Evolutionary conservation across 257 asterid species (phyloP).

Genomic region (Solanum chiquidenum): DNA sequence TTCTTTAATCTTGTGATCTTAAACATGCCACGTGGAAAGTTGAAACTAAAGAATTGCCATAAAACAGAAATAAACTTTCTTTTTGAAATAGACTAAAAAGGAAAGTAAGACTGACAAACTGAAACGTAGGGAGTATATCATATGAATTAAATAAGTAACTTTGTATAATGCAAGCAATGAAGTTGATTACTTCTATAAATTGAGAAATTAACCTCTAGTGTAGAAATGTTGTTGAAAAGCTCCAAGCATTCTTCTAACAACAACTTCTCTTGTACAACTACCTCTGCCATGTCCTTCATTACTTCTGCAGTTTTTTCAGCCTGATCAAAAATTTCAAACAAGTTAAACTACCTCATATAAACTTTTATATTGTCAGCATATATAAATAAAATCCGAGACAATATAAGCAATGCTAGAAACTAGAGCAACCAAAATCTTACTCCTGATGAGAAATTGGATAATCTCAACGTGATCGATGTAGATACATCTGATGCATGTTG

Average conservation of each 20-base stretch:
- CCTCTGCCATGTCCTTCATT: slow-evolving; percentile 43
- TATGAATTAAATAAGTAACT: not conserved
- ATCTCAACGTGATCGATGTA: slow-evolving; percentile 25
- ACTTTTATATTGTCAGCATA: not conserved
- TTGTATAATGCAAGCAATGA: not conserved
- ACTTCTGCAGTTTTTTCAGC: slow-evolving; percentile 25
- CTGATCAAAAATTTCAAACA: slow-evolving; percentile 11
- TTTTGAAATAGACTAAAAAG: no score
- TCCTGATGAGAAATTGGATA: slow-evolving; percentile 26
- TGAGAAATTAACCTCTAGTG: slow-evolving; percentile 39
- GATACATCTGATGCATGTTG: slow-evolving; percentile 55
- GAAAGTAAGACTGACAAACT: not conserved
- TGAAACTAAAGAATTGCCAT: not conserved
- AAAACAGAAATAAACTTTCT: no score
- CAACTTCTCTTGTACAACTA: slow-evolving; percentile 60
- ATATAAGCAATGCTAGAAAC: not conserved
- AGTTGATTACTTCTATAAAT: not conserved
- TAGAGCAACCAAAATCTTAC: slow-evolving; percentile 15
- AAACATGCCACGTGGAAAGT: rapidly evolving
- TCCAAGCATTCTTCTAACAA: slow-evolving; percentile 72
- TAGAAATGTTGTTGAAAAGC: slow-evolving; percentile 41
- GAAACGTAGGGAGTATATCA: not conserved
- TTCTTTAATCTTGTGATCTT: no score
- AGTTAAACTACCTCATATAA: not conserved
- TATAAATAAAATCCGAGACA: not conserved